phyloP scores from a whole-genome alignment of 1,284 basidiomycete genomes.

The Ganoderma leucocontextum region DNA sequence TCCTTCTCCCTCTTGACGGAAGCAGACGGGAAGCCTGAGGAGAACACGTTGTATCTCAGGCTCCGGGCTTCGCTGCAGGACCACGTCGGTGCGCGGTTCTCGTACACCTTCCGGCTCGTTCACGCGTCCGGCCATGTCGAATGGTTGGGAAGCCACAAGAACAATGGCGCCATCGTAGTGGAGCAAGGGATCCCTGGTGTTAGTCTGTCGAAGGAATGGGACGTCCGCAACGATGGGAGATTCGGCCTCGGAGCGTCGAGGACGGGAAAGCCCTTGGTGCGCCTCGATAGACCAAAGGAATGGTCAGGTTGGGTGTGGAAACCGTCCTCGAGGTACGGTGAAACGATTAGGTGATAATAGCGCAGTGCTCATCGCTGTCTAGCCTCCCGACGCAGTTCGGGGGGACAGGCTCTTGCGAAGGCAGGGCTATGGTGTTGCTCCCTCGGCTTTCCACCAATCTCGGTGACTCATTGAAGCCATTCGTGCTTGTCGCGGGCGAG shows the following conservation, averaged over 20 bases:
- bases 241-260: constrained; percentile 20
- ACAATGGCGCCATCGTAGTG: constrained; percentile 38
- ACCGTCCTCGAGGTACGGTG: constrained; percentile 35
- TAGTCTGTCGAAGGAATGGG: constrained; percentile 32
- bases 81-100: constrained; percentile 32
- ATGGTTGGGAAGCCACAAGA: constrained; percentile 41
- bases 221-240: constrained; percentile 26
- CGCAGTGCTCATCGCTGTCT: constrained; percentile 8
- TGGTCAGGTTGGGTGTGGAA: constrained; percentile 39
- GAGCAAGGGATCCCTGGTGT: constrained; percentile 35
- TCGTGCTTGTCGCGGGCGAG: constrained; percentile 24
- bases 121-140: constrained; percentile 38
- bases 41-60: constrained; percentile 25
- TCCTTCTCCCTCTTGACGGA: constrained; percentile 19
- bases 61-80: constrained; percentile 27
- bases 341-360: not conserved
- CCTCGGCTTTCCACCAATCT: constrained; percentile 23
- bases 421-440: constrained; percentile 27
- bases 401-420: constrained; percentile 8
- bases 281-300: constrained; percentile 27
- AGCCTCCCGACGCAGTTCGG: constrained; percentile 33
- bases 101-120: constrained; percentile 45
- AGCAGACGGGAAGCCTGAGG: constrained; percentile 12
- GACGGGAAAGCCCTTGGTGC: constrained; percentile 26
- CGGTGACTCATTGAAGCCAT: constrained; percentile 23